These are phyloP conservation scores for Bullera alba DNA, from an alignment of 768 basidiomycete species.

Conservation along the genomic window DNA sequence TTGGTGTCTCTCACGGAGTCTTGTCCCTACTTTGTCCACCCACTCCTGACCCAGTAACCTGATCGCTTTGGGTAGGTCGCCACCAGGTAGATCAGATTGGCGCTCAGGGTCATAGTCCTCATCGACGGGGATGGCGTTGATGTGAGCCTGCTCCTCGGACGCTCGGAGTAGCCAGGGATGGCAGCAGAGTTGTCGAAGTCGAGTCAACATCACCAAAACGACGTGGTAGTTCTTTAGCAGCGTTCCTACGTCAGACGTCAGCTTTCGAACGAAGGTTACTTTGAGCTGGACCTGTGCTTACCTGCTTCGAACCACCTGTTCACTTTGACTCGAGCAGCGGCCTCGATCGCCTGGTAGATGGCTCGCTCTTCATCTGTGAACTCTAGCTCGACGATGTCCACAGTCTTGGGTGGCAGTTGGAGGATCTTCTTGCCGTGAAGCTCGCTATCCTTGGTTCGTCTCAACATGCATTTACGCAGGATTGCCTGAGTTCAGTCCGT, in stretches of 20 bases:
- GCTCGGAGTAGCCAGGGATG: slow-evolving; percentile 60
- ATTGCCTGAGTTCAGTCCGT: slow-evolving; percentile 54
- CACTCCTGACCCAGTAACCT: slow-evolving; percentile 18
- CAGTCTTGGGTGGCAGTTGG: slow-evolving; percentile 56
- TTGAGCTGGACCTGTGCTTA: slow-evolving; percentile 59
- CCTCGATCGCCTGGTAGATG: slow-evolving; percentile 55
- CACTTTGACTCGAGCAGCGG: slow-evolving; percentile 3
- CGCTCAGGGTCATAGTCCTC: slow-evolving; percentile 35
- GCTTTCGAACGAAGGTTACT: too few species aligned
- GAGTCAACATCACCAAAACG: slow-evolving; percentile 64
- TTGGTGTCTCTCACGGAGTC: slow-evolving; percentile 18
- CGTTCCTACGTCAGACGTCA: slow-evolving; percentile 48
- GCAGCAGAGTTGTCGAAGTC: slow-evolving; percentile 62
- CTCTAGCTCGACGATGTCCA: slow-evolving; percentile 53
- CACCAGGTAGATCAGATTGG: too few species aligned
- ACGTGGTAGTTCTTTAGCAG: slow-evolving; percentile 65
- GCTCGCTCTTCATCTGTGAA: slow-evolving; percentile 60
- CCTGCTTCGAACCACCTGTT: slow-evolving; percentile 50
- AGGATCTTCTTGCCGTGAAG: slow-evolving; percentile 66
- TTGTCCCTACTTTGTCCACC: slow-evolving; percentile 22
- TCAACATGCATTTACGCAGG: slow-evolving; percentile 53
- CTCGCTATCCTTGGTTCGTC: slow-evolving; percentile 62
- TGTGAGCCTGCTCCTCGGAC: slow-evolving; percentile 52
- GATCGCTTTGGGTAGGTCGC: slow-evolving; percentile 19
- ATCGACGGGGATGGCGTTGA: slow-evolving; percentile 23